Evolutionary conservation across 306 rosid genomes (phyloP), one percentile per base, ranked within the genome.

Genomic region (Dryas drummondii): DNA sequence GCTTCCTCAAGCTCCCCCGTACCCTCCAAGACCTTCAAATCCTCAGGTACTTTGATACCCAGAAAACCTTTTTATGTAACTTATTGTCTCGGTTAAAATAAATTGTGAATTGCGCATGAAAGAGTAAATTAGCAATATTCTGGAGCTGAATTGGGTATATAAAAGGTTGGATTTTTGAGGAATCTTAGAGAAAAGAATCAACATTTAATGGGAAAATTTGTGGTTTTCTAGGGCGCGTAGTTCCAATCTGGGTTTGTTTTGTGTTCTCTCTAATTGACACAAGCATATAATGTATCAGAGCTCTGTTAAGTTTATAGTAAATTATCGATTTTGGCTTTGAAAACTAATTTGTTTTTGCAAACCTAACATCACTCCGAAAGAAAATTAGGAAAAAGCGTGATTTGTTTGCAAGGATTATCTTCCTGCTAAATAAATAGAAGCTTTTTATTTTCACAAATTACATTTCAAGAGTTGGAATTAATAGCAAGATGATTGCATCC

Each of bases 1-100:
- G 99, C 88, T 94, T 94, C 60, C 99, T 94, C 54, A 94, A 94
- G 92, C 91, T 92, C 60, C 99, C 97, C 19, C 97, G 88, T 26
- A 88, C 66, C 80, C 97, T 94, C 53, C 77, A 92, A 59, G 99
- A 94, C 74, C 97, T 94, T 81, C 90, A 84, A 77, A 86, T 92
- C 55, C 87, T 92, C 53, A 68, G 97, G 98, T 90, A 79, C 49
- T 74, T 11, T n/a, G 69, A 58, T 41, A 73, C 52, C 37, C 37
- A 32, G 2, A 32, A 32, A 32, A 32, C 37, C 2, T 32, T 32
- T 32, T 32, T 32, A 32, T 32, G 0, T 32, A 32, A 32, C 2
- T 32, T 32, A 32, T 32, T 32, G 37, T 32, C 37, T 32, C 37
- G 37, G 37, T 32, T 32, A 32, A 32, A 32, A 32, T 32, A 32